These are phyloP conservation scores for Cicer yamashitae DNA, from an alignment of 306 rosid species.

Conservation along the genomic window DNA sequence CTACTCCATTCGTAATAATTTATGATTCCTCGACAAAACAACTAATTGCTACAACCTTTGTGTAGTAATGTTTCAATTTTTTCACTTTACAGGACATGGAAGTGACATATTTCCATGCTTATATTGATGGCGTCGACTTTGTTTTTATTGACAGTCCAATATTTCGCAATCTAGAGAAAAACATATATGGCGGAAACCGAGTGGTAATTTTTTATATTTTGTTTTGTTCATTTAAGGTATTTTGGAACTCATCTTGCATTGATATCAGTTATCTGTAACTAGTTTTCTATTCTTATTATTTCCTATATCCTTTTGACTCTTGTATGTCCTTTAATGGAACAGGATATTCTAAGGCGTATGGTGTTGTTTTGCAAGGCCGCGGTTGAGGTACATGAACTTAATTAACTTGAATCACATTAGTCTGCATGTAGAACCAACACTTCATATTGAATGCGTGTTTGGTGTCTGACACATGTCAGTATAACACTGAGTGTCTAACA, in stretches of 20 bases:
- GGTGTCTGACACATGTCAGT: too few species aligned
- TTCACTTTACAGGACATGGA: conserved; percentile 74
- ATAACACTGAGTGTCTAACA: too few species aligned
- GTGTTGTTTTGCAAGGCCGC: conserved; percentile 91
- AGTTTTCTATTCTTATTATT: conserved; percentile 38
- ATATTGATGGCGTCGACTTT: conserved; percentile 87
- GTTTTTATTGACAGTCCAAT: conserved; percentile 72
- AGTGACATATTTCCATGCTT: conserved; percentile 76
- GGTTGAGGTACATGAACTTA: conserved; percentile 69
- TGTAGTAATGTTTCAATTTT: conserved; percentile 27
- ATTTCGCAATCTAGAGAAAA: conserved; percentile 59
- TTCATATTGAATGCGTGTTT: too few species aligned
- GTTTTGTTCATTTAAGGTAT: conserved; percentile 40
- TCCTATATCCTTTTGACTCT: conserved; percentile 39
- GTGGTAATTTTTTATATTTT: conserved; percentile 56
- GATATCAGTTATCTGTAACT: conserved; percentile 15
- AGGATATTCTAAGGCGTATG: conserved; percentile 95
- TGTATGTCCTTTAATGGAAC: conserved; percentile 53
- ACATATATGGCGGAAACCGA: conserved; percentile 84
- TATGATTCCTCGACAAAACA: conserved; percentile 11
- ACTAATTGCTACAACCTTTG: conserved; percentile 12
- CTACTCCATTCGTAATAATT: conserved; percentile 39
- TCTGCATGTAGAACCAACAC: too few species aligned
- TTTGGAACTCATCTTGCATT: conserved; percentile 32
- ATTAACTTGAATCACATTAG: not conserved